Evolutionary conservation across 1,139 yeast species (phyloP).

Genomic region (Candida mesenterica): DNA sequence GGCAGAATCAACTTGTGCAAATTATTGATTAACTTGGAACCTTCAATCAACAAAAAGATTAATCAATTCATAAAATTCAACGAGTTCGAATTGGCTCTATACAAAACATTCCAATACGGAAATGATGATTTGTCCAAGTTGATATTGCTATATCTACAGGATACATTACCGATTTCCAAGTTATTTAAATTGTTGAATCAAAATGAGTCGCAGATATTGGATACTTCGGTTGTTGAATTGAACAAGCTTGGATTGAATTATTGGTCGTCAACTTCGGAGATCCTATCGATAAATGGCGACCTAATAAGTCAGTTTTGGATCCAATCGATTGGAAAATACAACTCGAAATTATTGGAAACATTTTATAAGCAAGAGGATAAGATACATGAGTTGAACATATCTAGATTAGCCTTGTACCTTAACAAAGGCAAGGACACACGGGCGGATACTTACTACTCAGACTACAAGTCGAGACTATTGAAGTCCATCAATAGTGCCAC

Average conservation of each 20-base stretch:
- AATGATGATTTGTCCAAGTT: slow-evolving; percentile 64
- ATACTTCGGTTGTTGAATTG: slow-evolving; percentile 16
- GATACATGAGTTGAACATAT: slow-evolving; percentile 22
- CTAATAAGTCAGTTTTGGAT: slow-evolving; percentile 45
- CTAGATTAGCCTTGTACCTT: slow-evolving; percentile 19
- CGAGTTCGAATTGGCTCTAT: slow-evolving; percentile 68
- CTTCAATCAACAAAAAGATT: slow-evolving; percentile 60
- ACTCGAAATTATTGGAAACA: slow-evolving; percentile 25
- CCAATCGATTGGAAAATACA: slow-evolving; percentile 27
- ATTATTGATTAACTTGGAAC: slow-evolving; percentile 64
- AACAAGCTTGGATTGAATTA: slow-evolving; percentile 11
- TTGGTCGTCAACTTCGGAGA: slow-evolving; percentile 12
- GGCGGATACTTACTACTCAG: slow-evolving; percentile 22
- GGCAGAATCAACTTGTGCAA: slow-evolving; percentile 74
- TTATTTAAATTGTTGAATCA: slow-evolving; percentile 43
- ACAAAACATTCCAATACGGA: slow-evolving; percentile 65
- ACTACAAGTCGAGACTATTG: slow-evolving; percentile 25
- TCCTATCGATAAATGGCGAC: slow-evolving; percentile 35
- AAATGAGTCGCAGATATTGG: slow-evolving; percentile 30
- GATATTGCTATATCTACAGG: slow-evolving; percentile 53
- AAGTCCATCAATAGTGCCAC: slow-evolving; percentile 24
- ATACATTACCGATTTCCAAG: slow-evolving; percentile 36
- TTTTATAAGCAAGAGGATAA: slow-evolving; percentile 38
- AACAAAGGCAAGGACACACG: slow-evolving; percentile 9
- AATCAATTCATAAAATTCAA: slow-evolving; percentile 67